Base-by-base conservation (phyloP, 257 asterid species). In the Nicotiana undulata region DNA sequence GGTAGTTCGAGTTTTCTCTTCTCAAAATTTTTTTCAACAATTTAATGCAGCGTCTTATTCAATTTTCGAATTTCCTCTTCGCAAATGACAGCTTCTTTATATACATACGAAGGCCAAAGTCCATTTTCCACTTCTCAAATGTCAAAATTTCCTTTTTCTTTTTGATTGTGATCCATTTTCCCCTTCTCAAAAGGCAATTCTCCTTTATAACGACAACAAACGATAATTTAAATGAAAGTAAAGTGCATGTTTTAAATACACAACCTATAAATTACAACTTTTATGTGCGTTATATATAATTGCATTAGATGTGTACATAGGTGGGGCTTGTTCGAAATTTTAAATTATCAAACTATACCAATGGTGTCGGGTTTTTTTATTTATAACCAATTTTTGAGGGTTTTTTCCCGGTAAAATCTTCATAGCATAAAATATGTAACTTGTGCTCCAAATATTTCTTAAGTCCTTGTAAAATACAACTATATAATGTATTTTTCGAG, bases 41-140 rank as follows among this genome's bases (percentile, higher is more conserved):
- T 68, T 37, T 40, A 24, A 61, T 61, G 67, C 9, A 61, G 24
- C 24, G 18, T 61, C 18, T 61, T 7, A 61, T 61, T 24, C 67
- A 61, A 61, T 44, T 0, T 20, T 70, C 60, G 59, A 70, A 22
- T 70, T 46, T 46, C 37, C 77, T 20, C 77, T 72, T 72, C 77
- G 6, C 78, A 46, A 72, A 46, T 22, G 37, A 46, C 24, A 46
- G 37, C 24, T 46, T 72, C 6, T 22, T 44, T 56, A 2, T 16
- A 70, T n/a, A 10, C n/a, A 37, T 2, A 37, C 4, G 13, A 44
- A 70, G 16, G 20, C 77, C 58, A 9, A 37, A 70, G 20, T 44
- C 77, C 34, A 70, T 20, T 70, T 70, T 44, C 77, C 77, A 28
- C 76, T 68, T 66, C 52, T 32, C 76, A 68, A 68, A n/a, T 68